Evolutionary conservation across 176 grass and related monocot species (phyloP).

Genomic region (Bolboschoenus planiculmis): DNA sequence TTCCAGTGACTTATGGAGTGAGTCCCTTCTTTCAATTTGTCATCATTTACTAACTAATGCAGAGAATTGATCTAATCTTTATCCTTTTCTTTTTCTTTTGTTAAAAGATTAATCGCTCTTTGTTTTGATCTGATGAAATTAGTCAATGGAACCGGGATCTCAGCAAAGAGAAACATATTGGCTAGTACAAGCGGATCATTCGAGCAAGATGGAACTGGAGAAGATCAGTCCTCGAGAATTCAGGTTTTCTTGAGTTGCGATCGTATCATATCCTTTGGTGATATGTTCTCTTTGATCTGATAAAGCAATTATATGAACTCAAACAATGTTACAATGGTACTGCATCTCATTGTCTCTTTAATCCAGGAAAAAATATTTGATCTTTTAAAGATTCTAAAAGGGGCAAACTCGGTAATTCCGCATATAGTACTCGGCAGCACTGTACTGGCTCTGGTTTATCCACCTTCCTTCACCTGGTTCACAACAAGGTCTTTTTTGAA

Average conservation of each 20-base stretch:
- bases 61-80: neutral
- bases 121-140: slow-evolving; percentile 21
- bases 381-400: slow-evolving; percentile 49
- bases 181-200: slow-evolving; percentile 37
- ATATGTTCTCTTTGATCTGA: neutral
- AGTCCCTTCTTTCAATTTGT: neutral
- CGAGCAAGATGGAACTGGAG: slow-evolving; percentile 19
- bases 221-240: neutral
- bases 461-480: slow-evolving; percentile 94
- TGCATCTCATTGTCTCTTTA: slow-evolving; percentile 24
- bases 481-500: slow-evolving; percentile 50
- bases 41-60: neutral
- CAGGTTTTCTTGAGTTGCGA: slow-evolving; percentile 37
- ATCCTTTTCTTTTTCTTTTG: neutral
- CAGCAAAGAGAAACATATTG: slow-evolving; percentile 9
- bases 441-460: slow-evolving; percentile 74
- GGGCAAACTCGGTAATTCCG: slow-evolving; percentile 71
- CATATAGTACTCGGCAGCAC: slow-evolving; percentile 89
- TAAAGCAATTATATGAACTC: neutral
- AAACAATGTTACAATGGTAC: neutral
- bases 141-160: slow-evolving; percentile 24
- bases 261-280: neutral
- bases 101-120: neutral
- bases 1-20: neutral
- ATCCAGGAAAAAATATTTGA: slow-evolving; percentile 33